phyloP scores from a whole-genome alignment of 1,284 basidiomycete genomes.

The Rhodotorula sp. region DNA sequence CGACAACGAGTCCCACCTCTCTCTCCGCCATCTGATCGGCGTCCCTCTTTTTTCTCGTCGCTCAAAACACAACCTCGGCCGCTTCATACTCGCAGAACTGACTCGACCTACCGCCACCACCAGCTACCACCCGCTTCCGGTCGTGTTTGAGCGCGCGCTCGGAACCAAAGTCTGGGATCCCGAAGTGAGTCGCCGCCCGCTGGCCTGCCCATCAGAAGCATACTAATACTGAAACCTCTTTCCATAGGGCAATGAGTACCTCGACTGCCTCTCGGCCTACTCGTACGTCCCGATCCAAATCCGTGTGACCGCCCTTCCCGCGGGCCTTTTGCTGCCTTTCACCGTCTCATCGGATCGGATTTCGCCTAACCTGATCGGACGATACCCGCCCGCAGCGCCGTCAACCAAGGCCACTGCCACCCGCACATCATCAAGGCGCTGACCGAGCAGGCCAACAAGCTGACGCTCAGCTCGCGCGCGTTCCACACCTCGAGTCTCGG shows the following conservation, averaged over 20 bases:
- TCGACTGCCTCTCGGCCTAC: conserved; percentile 88
- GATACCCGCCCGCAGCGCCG: conserved; percentile 58
- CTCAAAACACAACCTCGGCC: too few relatives aligned
- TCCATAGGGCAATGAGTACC: conserved; percentile 48
- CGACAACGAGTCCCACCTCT: not conserved
- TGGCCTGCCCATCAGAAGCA: not conserved
- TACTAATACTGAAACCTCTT: conserved; percentile 6
- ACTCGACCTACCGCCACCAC: conserved; percentile 27
- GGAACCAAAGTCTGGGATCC: conserved; percentile 59
- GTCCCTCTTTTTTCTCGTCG: too few relatives aligned
- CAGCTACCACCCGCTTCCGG: conserved; percentile 94
- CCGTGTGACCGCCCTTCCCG: not conserved
- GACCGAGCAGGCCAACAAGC: conserved; percentile 77
- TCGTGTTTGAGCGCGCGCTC: conserved; percentile 85
- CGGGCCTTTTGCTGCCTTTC: conserved; percentile 14
- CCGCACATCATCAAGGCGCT: conserved; percentile 71
- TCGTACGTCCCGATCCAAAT: conserved; percentile 62
- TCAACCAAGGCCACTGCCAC: conserved; percentile 96
- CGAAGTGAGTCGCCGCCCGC: conserved; percentile 27
- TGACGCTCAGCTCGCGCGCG: conserved; percentile 91
- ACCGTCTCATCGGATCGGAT: not conserved
- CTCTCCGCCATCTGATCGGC: too few relatives aligned
- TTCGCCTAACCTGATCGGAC: not conserved
- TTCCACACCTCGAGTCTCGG: conserved; percentile 95
- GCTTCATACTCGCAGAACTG: not conserved